Base-by-base conservation (phyloP, 257 asterid species). In the Salvia rosmarinus region DNA sequence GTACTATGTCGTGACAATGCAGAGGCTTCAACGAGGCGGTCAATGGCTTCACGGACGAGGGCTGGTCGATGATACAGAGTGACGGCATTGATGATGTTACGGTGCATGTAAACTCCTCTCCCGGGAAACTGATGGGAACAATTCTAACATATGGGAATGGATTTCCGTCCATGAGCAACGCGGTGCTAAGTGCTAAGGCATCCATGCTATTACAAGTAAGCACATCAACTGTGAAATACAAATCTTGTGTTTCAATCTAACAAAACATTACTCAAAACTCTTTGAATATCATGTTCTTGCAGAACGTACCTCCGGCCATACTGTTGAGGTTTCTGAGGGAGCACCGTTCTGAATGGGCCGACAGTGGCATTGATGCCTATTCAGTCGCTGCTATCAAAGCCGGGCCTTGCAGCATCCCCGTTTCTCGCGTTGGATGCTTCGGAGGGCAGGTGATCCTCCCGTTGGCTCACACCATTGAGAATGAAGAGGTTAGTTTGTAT, bases 261-360 rank as follows among this genome's bases (percentile, higher is more conserved):
- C n/a, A 73, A 44, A 16, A 58, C 37, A 9, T 32, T 13, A 11
- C 57, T 49, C 4, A 5, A 2, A 3, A 55, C 5, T 5, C 42
- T 37, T 37, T 37, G 5, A 37, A 37, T 9, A 9, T 37, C 40
- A 8, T 44, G 47, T 42, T 2, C n/a, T 66, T 17, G 71, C 70
- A 85, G 98, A 90, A 95, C 57, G 98, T 95, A 47, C 96, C 99
- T 52, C 98, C 99, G 0, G 90, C 97, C 47, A 81, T 95, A 65
- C 86, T 95, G 77, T 70, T 95, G 58, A 81, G 98, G 81, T 95
- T 95, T 83, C 77, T 95, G 67, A 80, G 98, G 67, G 98, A 95
- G 63, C 99, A 95, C 77, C 87, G 99, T 32, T 91, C 98, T 13
- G 99, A 95, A 75, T 95, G 98, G 99, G 97, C 99, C 30, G 98